Percentiles rank a stretch among this genome's conserved stretches.
These are phyloP conservation scores for Irineochytrium annulatum DNA, from an alignment of 192 early-diverging fungal genomes.

Conservation along the genomic window DNA sequence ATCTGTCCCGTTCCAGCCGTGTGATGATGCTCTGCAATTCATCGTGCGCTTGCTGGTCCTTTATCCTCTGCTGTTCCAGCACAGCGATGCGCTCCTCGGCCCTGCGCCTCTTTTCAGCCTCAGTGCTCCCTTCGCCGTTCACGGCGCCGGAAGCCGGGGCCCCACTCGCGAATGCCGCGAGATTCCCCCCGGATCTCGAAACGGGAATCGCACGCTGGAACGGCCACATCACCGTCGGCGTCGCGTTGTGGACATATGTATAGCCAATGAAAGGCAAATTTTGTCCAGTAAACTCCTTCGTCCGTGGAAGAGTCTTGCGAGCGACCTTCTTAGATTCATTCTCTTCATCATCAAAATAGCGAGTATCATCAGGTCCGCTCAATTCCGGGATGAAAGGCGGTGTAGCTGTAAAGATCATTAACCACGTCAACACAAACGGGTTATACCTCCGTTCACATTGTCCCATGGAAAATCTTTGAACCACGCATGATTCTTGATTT, in stretches of 20 bases:
- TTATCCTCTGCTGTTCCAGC: not conserved
- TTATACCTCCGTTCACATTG: slow-evolving; percentile 29
- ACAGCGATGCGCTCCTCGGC: not conserved
- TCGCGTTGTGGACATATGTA: slow-evolving; percentile 55
- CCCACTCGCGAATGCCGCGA: not conserved
- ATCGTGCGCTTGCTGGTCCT: not conserved
- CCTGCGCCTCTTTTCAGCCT: not conserved
- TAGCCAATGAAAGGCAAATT: slow-evolving; percentile 87
- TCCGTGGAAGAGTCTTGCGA: slow-evolving; percentile 26
- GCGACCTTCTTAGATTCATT: slow-evolving; percentile 50
- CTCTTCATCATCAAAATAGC: slow-evolving; percentile 84
- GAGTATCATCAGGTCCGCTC: slow-evolving; percentile 81
- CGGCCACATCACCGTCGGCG: slow-evolving; percentile 23
- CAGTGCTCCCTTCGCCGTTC: not conserved
- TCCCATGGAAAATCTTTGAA: slow-evolving; percentile 44
- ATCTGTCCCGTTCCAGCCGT: slow-evolving; percentile 14
- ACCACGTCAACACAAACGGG: slow-evolving; percentile 2
- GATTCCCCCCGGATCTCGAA: not conserved
- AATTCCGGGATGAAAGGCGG: slow-evolving; percentile 88
- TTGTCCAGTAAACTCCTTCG: slow-evolving; percentile 64
- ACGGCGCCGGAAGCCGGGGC: not conserved
- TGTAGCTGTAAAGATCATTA: slow-evolving; percentile 19
- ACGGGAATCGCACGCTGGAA: not conserved
- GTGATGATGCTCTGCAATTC: slow-evolving; percentile 19
- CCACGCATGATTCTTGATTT: slow-evolving; percentile 47